Percentiles rank a stretch among this genome's conserved stretches.
Evolutionary conservation across 805 yeast species (phyloP).

Genomic region (Yarrowia sp.): DNA sequence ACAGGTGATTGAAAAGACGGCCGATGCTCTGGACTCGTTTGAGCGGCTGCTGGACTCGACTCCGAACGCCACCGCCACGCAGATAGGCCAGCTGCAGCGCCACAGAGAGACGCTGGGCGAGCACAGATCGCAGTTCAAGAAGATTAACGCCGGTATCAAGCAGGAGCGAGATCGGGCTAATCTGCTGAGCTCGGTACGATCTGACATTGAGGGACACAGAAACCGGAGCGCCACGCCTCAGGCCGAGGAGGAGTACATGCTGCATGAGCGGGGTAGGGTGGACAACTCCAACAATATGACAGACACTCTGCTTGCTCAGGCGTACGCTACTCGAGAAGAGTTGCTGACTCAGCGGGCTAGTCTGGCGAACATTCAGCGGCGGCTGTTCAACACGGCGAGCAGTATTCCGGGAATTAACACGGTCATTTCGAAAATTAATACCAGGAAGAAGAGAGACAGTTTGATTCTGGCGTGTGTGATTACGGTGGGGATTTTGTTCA

Average conservation of each 20-base stretch:
- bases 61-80: slow-evolving; percentile 68
- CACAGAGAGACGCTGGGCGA: slow-evolving; percentile 79
- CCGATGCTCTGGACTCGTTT: slow-evolving; percentile 60
- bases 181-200: slow-evolving; percentile 74
- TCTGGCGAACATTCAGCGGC: slow-evolving; percentile 67
- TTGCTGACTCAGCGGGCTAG: slow-evolving; percentile 72
- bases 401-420: slow-evolving; percentile 84
- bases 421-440: slow-evolving; percentile 78
- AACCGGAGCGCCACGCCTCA: slow-evolving; percentile 50
- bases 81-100: slow-evolving; percentile 79
- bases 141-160: slow-evolving; percentile 63
- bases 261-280: slow-evolving; percentile 76
- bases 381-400: slow-evolving; percentile 65
- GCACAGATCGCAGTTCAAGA: slow-evolving; percentile 66
- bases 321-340: slow-evolving; percentile 88
- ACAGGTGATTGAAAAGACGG: slow-evolving; percentile 59
- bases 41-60: slow-evolving; percentile 63
- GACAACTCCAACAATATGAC: slow-evolving; percentile 76
- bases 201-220: slow-evolving; percentile 77
- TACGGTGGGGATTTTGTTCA: slow-evolving; percentile 70
- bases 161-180: slow-evolving; percentile 82
- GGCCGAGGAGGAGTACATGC: slow-evolving; percentile 72
- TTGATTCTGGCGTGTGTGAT: slow-evolving; percentile 79
- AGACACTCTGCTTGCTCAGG: slow-evolving; percentile 81
- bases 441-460: slow-evolving; percentile 87